Percentiles rank a stretch among this genome's conserved stretches.
phyloP scores from a whole-genome alignment of 108 stramenopile genomes.

The Stephanodiscus triporus region DNA sequence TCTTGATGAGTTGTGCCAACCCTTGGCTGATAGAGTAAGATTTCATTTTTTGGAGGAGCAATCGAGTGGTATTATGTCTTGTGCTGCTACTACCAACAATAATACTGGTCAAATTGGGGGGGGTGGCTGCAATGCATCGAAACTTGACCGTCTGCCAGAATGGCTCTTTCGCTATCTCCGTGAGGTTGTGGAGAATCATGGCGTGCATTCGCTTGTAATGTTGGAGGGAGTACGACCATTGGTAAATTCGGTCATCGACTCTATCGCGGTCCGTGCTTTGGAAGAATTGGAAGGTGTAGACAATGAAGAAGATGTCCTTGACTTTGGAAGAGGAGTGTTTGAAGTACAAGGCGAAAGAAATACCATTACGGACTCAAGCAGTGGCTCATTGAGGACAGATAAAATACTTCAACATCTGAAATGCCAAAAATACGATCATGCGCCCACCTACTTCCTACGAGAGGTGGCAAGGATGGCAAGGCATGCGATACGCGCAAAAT shows the following conservation, averaged over 20 bases:
- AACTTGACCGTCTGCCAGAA: slow-evolving; percentile 77
- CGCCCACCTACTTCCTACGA: slow-evolving; percentile 49
- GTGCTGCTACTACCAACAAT: not conserved
- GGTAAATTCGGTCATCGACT: slow-evolving; percentile 37
- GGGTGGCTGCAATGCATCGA: slow-evolving; percentile 7
- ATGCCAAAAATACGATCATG: slow-evolving; percentile 19
- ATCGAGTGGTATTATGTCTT: slow-evolving; percentile 49
- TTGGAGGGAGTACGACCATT: slow-evolving; percentile 32
- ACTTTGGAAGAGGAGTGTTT: not conserved
- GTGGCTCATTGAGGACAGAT: slow-evolving; percentile 5
- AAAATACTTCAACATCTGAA: slow-evolving; percentile 17
- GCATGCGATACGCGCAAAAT: slow-evolving; percentile 63
- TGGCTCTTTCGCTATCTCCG: slow-evolving; percentile 75
- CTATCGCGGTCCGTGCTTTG: slow-evolving; percentile 11
- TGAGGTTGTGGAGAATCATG: slow-evolving; percentile 52
- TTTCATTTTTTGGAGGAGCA: slow-evolving; percentile 77
- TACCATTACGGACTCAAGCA: not conserved
- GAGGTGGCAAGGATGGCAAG: slow-evolving; percentile 64
- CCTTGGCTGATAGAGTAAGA: slow-evolving; percentile 50
- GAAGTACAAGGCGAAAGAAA: slow-evolving; percentile 1
- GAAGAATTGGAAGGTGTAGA: not conserved
- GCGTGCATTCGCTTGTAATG: slow-evolving; percentile 27
- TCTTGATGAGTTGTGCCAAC: slow-evolving; percentile 55
- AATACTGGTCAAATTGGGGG: not conserved
- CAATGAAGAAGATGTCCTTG: not conserved